These are phyloP conservation scores for Lepidium didymum DNA, from an alignment of 345 rosid species.

Conservation along the genomic window DNA sequence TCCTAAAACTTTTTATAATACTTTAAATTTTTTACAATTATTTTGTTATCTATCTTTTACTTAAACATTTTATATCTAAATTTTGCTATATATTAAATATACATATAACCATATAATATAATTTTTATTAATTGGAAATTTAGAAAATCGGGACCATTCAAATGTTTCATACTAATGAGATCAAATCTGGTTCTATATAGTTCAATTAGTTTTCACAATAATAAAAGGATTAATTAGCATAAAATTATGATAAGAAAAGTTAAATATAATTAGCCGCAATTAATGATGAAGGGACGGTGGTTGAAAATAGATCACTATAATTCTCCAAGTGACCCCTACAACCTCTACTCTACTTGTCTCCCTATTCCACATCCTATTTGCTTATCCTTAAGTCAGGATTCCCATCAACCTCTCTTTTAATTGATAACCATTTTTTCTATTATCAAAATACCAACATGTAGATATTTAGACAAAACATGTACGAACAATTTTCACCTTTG, in stretches of 20 bases:
- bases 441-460: background rate
- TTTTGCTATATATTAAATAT: too few species aligned
- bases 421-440: background rate
- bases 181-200: too few species aligned
- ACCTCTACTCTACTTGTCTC: constrained; percentile 31
- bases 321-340: constrained; percentile 29
- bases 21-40: too few species aligned
- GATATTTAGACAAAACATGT: constrained; percentile 1
- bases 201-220: too few species aligned
- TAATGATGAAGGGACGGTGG: constrained; percentile 29
- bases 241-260: background rate
- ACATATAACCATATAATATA: too few species aligned
- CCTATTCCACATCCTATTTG: constrained; percentile 23
- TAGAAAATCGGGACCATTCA: too few species aligned
- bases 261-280: background rate
- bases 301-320: constrained; percentile 15
- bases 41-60: too few species aligned
- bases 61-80: too few species aligned
- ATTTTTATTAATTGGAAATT: too few species aligned
- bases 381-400: constrained; percentile 21
- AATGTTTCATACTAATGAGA: too few species aligned
- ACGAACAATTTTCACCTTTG: background rate
- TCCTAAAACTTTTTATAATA: too few species aligned
- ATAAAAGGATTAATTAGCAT: background rate
- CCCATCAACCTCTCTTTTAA: background rate